Conservation (phyloP, 495 filamentous ascomycete genomes). For the Podospora didyma region DNA sequence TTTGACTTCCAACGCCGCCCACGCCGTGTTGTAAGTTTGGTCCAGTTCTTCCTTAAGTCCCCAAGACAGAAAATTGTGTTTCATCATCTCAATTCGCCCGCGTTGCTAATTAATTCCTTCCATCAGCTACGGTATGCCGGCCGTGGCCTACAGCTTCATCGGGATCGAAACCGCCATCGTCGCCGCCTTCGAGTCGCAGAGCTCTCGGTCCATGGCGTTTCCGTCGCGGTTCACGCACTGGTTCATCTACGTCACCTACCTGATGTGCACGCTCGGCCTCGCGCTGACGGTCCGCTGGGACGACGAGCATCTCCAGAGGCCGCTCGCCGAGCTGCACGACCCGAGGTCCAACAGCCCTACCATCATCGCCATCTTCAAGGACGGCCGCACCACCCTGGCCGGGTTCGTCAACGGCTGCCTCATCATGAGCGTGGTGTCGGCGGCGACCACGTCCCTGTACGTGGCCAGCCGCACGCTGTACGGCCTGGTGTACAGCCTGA, state of each 20-base stretch:
- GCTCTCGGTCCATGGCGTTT: slow-evolving; percentile 28
- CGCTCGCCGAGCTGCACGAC: background rate
- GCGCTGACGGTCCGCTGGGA: slow-evolving; percentile 38
- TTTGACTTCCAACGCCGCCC: no score
- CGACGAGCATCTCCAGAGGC: slow-evolving; percentile 29
- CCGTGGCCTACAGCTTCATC: slow-evolving; percentile 41
- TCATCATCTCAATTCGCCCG: no score
- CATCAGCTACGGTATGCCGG: slow-evolving; percentile 37
- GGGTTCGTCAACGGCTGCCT: slow-evolving; percentile 38
- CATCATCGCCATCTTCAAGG: slow-evolving; percentile 18
- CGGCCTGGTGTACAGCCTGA: slow-evolving; percentile 34
- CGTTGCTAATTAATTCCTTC: no score
- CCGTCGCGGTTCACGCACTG: slow-evolving; percentile 29
- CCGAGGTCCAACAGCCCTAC: slow-evolving; percentile 10
- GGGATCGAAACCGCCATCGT: slow-evolving; percentile 44
- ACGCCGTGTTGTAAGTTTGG: no score
- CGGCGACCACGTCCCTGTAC: slow-evolving; percentile 43
- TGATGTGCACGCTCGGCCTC: slow-evolving; percentile 27
- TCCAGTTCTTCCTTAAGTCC: no score
- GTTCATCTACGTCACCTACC: slow-evolving; percentile 23
- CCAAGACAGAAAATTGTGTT: no score
- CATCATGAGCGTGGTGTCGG: slow-evolving; percentile 38
- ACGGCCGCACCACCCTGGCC: slow-evolving; percentile 25
- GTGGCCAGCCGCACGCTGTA: slow-evolving; percentile 44
- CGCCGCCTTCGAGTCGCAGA: slow-evolving; percentile 44